These are phyloP conservation scores for Geotrichum restrictum DNA, from an alignment of 1,139 yeast species.

Conservation along the genomic window DNA sequence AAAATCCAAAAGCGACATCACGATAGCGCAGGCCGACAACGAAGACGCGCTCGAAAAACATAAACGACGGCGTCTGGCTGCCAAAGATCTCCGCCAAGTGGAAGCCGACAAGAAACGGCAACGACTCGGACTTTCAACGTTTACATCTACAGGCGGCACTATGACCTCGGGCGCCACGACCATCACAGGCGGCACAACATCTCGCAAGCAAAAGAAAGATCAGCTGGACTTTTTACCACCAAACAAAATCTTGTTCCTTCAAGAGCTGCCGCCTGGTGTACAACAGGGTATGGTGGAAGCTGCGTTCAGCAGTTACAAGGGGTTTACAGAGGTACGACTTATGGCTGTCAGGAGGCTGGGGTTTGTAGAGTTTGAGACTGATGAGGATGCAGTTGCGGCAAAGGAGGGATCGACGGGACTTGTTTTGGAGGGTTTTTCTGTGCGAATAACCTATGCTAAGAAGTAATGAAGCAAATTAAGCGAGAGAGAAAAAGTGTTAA, in stretches of 20 bases:
- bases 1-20: slow-evolving; percentile 48
- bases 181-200: neutral
- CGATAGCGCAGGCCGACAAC: slow-evolving; percentile 32
- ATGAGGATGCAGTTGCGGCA: slow-evolving; percentile 48
- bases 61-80: slow-evolving; percentile 34
- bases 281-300: slow-evolving; percentile 44
- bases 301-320: slow-evolving; percentile 49
- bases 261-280: slow-evolving; percentile 53
- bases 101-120: slow-evolving; percentile 6
- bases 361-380: slow-evolving; percentile 70
- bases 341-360: slow-evolving; percentile 69
- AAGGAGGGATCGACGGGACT: slow-evolving; percentile 42
- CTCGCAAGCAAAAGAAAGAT: slow-evolving; percentile 27
- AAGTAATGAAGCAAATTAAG: slow-evolving; percentile 37
- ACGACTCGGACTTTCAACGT: no score
- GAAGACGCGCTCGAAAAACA: slow-evolving; percentile 35
- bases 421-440: slow-evolving; percentile 38
- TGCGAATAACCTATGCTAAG: slow-evolving; percentile 51
- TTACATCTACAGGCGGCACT: no score
- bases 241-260: slow-evolving; percentile 64
- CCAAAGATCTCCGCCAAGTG: slow-evolving; percentile 31
- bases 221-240: slow-evolving; percentile 50
- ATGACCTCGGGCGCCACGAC: neutral
- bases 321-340: slow-evolving; percentile 62
- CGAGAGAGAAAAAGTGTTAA: slow-evolving; percentile 1